Percentiles rank a stretch among this genome's conserved stretches.
phyloP scores from a whole-genome alignment of 2,329 filamentous ascomycete genomes.

The Paecilomyces variotii region DNA sequence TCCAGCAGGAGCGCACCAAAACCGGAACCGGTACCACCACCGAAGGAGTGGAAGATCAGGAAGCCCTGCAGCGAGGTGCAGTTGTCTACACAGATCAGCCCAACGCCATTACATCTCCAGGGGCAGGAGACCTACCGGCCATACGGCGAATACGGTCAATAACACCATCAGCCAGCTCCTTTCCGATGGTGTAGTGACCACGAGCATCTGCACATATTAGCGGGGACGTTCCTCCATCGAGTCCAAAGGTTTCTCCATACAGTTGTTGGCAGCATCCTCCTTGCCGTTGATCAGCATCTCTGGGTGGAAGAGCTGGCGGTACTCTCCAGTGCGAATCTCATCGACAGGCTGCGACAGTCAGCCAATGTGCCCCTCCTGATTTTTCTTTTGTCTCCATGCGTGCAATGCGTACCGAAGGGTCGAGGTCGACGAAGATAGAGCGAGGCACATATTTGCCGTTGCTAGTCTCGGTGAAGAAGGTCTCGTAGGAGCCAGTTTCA shows the following conservation, averaged over 20 bases:
- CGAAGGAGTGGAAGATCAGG: slow-evolving; percentile 62
- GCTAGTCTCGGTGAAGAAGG: slow-evolving; percentile 59
- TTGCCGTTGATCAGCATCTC: slow-evolving; percentile 60
- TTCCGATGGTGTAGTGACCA: slow-evolving; percentile 62
- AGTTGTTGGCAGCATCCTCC: slow-evolving; percentile 63
- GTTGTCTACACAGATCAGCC: slow-evolving; percentile 43
- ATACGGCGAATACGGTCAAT: slow-evolving; percentile 58
- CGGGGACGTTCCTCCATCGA: not conserved
- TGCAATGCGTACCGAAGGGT: slow-evolving; percentile 47
- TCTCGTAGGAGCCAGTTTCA: slow-evolving; percentile 53
- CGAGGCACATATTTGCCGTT: slow-evolving; percentile 60
- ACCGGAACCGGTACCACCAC: slow-evolving; percentile 59
- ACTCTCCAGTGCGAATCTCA: slow-evolving; percentile 56
- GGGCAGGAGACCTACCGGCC: slow-evolving; percentile 40
- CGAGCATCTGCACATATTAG: slow-evolving; percentile 47
- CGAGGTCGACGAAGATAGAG: slow-evolving; percentile 60
- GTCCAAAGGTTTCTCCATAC: slow-evolving; percentile 26
- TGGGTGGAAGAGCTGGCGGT: slow-evolving; percentile 58
- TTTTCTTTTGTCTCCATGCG: not conserved
- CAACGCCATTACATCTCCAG: not conserved
- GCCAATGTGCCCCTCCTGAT: slow-evolving; percentile 2
- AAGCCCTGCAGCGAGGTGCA: slow-evolving; percentile 60
- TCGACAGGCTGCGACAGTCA: slow-evolving; percentile 48
- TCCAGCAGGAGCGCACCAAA: slow-evolving; percentile 59
- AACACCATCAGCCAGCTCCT: slow-evolving; percentile 57